Evolutionary conservation across 2,329 filamentous ascomycete species (phyloP).

Genomic region (Penicillium sp.): DNA sequence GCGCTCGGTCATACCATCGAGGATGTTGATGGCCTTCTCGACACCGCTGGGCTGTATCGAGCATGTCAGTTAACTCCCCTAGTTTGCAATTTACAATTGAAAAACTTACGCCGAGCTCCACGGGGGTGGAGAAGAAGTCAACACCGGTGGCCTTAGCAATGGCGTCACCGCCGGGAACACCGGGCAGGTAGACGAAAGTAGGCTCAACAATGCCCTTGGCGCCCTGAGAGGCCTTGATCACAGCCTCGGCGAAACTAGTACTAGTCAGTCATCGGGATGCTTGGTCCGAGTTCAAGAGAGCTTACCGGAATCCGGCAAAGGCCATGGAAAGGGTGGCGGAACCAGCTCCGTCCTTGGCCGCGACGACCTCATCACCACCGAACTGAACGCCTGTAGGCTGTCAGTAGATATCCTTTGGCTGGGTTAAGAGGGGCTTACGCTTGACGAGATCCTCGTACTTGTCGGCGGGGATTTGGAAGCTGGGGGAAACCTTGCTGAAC

Average conservation of each 20-base stretch:
- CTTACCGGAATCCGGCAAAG: constrained; percentile 87
- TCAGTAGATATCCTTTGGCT: constrained; percentile 6
- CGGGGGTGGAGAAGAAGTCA: constrained; percentile 95
- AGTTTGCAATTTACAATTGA: constrained; percentile 1
- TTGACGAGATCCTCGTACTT: constrained; percentile 90
- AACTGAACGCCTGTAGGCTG: constrained; percentile 73
- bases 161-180: constrained; percentile 82
- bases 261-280: constrained; percentile 19
- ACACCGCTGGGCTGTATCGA: constrained; percentile 71
- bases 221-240: constrained; percentile 84
- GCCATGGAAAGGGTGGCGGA: constrained; percentile 94
- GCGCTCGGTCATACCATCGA: constrained; percentile 75
- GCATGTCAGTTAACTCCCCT: constrained; percentile 29
- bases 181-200: constrained; percentile 92
- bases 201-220: constrained; percentile 93
- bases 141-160: constrained; percentile 80
- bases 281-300: constrained; percentile 17
- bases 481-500: constrained; percentile 85
- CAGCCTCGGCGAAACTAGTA: constrained; percentile 83
- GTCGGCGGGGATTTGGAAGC: constrained; percentile 78
- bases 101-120: constrained; percentile 86
- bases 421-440: constrained; percentile 54
- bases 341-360: constrained; percentile 89
- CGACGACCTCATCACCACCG: constrained; percentile 94
- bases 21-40: constrained; percentile 80